A percentile compares a stretch with the other conserved stretches of the same genome.
Conservation (phyloP, 495 filamentous ascomycete genomes). For the Xylaria sp. region DNA sequence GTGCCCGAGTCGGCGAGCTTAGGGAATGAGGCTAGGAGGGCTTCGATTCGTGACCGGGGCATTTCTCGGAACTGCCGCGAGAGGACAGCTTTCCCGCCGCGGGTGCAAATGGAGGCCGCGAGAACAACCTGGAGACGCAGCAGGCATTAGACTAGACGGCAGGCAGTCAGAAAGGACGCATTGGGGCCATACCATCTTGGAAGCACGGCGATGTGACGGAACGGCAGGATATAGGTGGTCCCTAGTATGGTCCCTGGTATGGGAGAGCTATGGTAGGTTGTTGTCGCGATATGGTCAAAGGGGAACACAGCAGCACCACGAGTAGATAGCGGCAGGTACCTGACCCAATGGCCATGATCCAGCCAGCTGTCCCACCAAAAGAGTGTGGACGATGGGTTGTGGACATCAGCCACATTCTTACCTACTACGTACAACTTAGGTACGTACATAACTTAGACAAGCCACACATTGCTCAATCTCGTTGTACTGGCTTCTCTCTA, state of each 20-base stretch:
- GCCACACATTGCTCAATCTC: background rate
- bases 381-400: background rate
- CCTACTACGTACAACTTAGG: no score
- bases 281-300: constrained; percentile 25
- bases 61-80: constrained; percentile 97
- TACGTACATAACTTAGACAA: background rate
- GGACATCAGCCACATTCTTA: constrained; percentile 1
- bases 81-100: constrained; percentile 95
- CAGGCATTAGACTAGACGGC: constrained; percentile 31
- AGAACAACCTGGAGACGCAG: constrained; percentile 79
- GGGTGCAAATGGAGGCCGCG: constrained; percentile 97
- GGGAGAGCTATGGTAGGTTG: constrained; percentile 28
- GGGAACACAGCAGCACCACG: background rate
- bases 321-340: background rate
- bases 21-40: constrained; percentile 92
- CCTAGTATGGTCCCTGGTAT: constrained; percentile 25
- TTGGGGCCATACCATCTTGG: constrained; percentile 35
- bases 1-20: constrained; percentile 94
- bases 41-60: constrained; percentile 93
- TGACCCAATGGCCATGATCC: background rate
- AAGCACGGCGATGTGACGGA: background rate
- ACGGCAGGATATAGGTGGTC: constrained; percentile 8
- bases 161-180: constrained; percentile 8
- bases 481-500: no score
- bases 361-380: constrained; percentile 25